Evolutionary conservation across 108 stramenopile genomes (phyloP), one percentile per base, ranked within the genome.

Genomic region (Parmales sp.): DNA sequence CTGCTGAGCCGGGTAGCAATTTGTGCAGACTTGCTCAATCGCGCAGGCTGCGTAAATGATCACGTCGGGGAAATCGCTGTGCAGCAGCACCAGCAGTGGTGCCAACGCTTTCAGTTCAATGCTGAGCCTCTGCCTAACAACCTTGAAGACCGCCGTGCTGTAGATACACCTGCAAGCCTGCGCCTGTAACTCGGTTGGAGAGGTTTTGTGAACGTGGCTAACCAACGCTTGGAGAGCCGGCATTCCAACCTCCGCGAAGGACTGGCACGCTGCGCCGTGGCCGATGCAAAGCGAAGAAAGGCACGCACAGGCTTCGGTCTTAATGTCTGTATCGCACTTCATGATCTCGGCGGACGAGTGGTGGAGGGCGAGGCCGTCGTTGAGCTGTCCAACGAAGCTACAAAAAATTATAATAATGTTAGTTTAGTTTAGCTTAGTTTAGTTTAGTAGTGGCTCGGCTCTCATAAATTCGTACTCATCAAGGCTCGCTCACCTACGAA

Each of bases 131-230:
- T 60, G 54, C 54, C 36, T 60, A 4, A 60, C 54, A 28, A 60
- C 54, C 26, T 60, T 60, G 26, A 60, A 20, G n/a, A 60, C 54
- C 7, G 54, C 26, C 7, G 54, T 60, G 26, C 29, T 34, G 54
- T 60, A 60, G 20, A 60, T 60, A 16, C 54, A 60, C n/a, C 54
- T 11, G 54, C 54, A 60, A 60, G 54, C 54, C 54, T 60, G 54
- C 13, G 36, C 54, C 54, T 60, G 54, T 34, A 60, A 34, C 26
- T 60, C 54, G 4, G 54, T 28, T 1, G 54, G 54, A 11, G 54
- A 20, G 29, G 6, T 60, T 34, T 60, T 60, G 54, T 4, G 13
- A 16, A 34, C 54, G 28, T 60, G 54, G 31, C 31, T 34, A 20
- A 11, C 13, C 29, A 60, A 16, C 3, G 54, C 54, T 16, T 60